phyloP scores from a whole-genome alignment of 306 rosid species.

The Ceratonia siliqua region DNA sequence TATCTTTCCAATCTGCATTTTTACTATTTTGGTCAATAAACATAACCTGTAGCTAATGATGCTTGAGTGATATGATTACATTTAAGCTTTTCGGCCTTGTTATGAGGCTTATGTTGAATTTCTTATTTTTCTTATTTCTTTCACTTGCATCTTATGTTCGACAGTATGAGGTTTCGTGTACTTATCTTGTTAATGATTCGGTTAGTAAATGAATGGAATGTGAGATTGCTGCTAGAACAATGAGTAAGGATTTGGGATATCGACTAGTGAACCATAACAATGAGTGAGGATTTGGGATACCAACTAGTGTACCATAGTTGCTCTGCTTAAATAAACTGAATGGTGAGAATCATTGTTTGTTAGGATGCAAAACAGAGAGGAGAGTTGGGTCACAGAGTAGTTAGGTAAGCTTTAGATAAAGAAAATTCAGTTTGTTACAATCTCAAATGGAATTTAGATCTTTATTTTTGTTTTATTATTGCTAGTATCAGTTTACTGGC shows the following conservation, averaged over 20 bases:
- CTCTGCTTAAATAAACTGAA: background rate
- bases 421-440: background rate
- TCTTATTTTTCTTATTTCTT: background rate
- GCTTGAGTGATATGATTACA: slow-evolving; percentile 12
- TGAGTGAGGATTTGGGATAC: background rate
- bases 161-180: background rate
- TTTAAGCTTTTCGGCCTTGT: background rate
- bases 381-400: background rate
- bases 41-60: background rate
- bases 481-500: background rate
- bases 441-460: background rate
- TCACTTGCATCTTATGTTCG: background rate
- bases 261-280: background rate
- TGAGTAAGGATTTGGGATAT: background rate
- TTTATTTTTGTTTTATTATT: background rate
- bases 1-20: background rate
- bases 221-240: background rate
- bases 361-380: background rate
- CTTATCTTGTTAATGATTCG: background rate
- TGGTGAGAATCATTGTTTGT: background rate
- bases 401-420: background rate
- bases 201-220: background rate
- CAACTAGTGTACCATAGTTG: background rate
- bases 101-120: background rate
- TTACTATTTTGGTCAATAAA: background rate